Conservation (phyloP, 257 asterid species). For the Przewalskia tangutica region DNA sequence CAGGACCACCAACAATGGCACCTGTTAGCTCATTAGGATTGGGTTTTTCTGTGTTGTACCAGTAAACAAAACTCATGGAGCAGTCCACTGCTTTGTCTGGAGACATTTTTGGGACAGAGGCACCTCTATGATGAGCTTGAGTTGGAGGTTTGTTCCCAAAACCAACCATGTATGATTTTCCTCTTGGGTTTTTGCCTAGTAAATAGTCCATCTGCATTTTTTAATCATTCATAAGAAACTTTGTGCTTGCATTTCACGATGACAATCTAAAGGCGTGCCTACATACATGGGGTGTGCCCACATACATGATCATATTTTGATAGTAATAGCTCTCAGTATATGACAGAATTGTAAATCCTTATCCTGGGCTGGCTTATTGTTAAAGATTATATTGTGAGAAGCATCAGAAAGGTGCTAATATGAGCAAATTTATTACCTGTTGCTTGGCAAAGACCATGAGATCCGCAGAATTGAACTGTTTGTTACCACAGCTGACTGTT, state of each 20-base stretch:
- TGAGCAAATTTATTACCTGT: conserved; percentile 34
- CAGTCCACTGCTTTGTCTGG: conserved; percentile 25
- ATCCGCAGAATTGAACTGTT: conserved; percentile 17
- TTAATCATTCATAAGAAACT: background rate
- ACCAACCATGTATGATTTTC: conserved; percentile 81
- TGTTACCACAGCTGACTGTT: conserved; percentile 36
- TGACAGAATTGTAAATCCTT: background rate
- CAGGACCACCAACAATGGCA: conserved; percentile 83
- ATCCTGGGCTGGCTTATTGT: background rate
- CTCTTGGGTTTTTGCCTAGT: conserved; percentile 52
- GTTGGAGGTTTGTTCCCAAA: conserved; percentile 63
- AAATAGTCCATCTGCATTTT: conserved; percentile 56
- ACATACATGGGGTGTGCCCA: background rate
- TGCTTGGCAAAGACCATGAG: conserved; percentile 48
- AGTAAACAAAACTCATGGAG: conserved; percentile 46
- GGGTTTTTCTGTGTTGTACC: conserved; percentile 34
- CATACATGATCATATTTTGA: background rate
- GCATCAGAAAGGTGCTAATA: background rate
- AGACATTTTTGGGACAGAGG: conserved; percentile 54
- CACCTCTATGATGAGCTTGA: conserved; percentile 86
- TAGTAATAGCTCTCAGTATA: background rate
- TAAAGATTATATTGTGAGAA: background rate
- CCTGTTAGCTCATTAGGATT: conserved; percentile 78
- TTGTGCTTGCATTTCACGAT: background rate
- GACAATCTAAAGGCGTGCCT: background rate